phyloP scores from a whole-genome alignment of 345 rosid species.

The Linum usitatissimum region DNA sequence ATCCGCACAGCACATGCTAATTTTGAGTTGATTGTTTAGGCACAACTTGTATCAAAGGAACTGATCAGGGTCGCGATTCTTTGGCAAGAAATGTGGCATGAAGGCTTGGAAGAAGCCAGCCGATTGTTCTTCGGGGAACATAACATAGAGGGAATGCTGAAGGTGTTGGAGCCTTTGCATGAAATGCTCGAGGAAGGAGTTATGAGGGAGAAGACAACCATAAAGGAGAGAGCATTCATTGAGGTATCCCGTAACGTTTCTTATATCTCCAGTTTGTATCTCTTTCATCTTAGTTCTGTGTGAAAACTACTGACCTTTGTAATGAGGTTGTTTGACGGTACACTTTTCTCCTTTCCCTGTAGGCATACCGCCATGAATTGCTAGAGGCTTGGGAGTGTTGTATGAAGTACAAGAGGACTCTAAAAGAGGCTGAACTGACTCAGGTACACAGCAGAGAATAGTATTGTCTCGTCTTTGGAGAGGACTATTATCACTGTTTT shows the following conservation, averaged over 20 bases:
- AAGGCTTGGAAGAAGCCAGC: conserved; percentile 97
- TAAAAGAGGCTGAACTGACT: conserved; percentile 93
- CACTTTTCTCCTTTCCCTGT: conserved; percentile 14
- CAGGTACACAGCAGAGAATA: conserved; percentile 37
- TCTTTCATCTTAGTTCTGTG: neutral
- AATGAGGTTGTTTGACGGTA: neutral
- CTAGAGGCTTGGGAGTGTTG: conserved; percentile 91
- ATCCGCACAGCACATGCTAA: neutral
- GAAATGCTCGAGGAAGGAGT: conserved; percentile 88
- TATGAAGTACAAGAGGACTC: conserved; percentile 71
- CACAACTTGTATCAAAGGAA: conserved; percentile 88
- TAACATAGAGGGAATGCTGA: conserved; percentile 93
- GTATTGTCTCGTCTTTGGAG: no score
- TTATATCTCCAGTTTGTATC: neutral
- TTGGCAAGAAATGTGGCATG: conserved; percentile 99
- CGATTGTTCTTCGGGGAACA: conserved; percentile 96
- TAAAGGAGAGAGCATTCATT: conserved; percentile 88
- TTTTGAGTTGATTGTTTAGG: conserved; percentile 36
- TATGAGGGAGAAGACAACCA: conserved; percentile 49
- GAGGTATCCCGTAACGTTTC: conserved; percentile 40
- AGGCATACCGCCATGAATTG: conserved; percentile 87
- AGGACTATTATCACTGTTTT: no score
- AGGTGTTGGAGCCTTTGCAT: conserved; percentile 88
- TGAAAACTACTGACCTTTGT: neutral
- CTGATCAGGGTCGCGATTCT: conserved; percentile 95